Percentiles rank a stretch among this genome's conserved stretches.
Evolutionary conservation across 164 flowering plant species (phyloP).

Genomic region (Aristolochia contorta): DNA sequence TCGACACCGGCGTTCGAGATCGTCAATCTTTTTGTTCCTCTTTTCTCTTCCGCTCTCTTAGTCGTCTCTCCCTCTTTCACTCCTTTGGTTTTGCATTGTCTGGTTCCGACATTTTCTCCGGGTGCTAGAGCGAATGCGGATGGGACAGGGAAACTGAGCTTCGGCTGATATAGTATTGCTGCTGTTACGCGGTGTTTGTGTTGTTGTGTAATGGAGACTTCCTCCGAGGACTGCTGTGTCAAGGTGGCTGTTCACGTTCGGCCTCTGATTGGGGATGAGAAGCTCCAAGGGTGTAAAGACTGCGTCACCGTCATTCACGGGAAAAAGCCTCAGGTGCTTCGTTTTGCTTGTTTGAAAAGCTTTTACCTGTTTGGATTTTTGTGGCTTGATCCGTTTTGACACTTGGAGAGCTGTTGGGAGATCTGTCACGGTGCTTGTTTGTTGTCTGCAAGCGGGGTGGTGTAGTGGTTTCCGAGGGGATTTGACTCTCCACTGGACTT

Average conservation of each 20-base stretch:
- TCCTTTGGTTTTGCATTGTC: neutral
- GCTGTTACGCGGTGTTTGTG: neutral
- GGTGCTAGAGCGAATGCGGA: too few species aligned
- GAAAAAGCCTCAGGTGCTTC: constrained; percentile 70
- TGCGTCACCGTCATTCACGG: constrained; percentile 76
- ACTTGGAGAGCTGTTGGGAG: neutral
- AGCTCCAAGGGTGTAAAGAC: constrained; percentile 84
- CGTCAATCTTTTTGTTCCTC: too few species aligned
- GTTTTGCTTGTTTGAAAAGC: neutral
- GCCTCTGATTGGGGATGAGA: constrained; percentile 86
- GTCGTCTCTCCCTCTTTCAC: constrained; percentile 7
- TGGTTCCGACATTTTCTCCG: neutral
- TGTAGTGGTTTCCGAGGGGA: neutral
- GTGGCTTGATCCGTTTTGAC: neutral
- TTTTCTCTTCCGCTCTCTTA: too few species aligned
- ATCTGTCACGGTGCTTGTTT: neutral
- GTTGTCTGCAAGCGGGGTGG: neutral
- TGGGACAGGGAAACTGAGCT: too few species aligned
- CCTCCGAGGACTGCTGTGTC: constrained; percentile 78
- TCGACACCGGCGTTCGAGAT: neutral
- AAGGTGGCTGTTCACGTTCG: constrained; percentile 90
- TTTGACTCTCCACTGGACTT: too few species aligned
- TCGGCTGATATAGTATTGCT: neutral
- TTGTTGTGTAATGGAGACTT: constrained; percentile 4
- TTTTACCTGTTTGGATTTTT: neutral